Evolutionary conservation across 345 rosid species (phyloP).

Genomic region (Sonneratia alba): DNA sequence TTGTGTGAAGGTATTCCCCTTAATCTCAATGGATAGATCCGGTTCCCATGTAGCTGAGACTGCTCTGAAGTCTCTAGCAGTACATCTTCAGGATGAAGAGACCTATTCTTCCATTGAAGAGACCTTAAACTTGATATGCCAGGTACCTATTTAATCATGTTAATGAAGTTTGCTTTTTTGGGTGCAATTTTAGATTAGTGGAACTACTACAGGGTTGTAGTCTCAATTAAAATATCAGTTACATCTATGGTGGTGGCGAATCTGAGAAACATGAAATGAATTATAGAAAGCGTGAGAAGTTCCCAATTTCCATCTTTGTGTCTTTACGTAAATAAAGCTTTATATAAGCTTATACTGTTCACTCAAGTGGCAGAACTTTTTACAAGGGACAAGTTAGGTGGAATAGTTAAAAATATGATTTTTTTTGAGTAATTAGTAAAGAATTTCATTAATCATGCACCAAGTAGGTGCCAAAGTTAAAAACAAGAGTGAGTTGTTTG

Average conservation of each 20-base stretch:
- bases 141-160: constrained; percentile 34
- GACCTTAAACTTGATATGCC: constrained; percentile 52
- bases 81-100: constrained; percentile 64
- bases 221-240: not conserved
- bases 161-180: not conserved
- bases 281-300: not conserved
- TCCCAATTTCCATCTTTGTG: not conserved
- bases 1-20: constrained; percentile 54
- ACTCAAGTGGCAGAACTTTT: not conserved
- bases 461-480: not conserved
- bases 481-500: not conserved
- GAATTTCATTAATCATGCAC: too few relatives aligned
- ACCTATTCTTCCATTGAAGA: constrained; percentile 57
- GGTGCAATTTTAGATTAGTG: not conserved
- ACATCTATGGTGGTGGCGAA: not conserved
- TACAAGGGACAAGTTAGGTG: not conserved
- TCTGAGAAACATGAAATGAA: not conserved
- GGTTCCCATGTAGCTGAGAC: constrained; percentile 97
- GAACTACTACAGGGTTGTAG: not conserved
- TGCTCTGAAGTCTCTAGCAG: constrained; percentile 69
- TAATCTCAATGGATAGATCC: constrained; percentile 82
- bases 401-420: not conserved
- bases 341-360: not conserved
- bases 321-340: too few relatives aligned
- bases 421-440: too few relatives aligned